Evolutionary conservation across 2,329 filamentous ascomycete genomes (phyloP), one percentile per base, ranked within the genome.

Genomic region (Pyrenophora seminiperda): DNA sequence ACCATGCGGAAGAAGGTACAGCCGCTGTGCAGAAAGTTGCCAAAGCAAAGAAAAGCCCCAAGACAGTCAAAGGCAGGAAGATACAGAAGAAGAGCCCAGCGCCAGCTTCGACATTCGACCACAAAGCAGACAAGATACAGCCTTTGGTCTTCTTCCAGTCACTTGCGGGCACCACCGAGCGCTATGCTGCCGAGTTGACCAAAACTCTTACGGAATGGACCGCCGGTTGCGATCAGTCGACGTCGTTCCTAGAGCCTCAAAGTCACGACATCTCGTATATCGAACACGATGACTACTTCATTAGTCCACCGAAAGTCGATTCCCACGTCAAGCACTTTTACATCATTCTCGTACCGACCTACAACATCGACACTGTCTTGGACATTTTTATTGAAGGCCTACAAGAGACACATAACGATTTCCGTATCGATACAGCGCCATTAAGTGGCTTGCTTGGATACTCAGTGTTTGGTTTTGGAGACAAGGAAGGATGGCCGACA

Each of bases 341-440:
- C 73, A 79, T 95, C 31, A 80, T 97, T 46, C 76, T 97, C 30
- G 74, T 97, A 3, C 94, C 93, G 0, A 92, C 89, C 56, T 97
- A 97, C 78, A 95, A 97, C 67, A 96, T 97, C 65, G 93, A 97
- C 66, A 93, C 90, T 6, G 89, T 95, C 59, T 84, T 96, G 60
- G 89, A 92, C 66, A 93, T 85, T 13, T 92, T 97, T 70, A 78
- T 97, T 18, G 86, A 90, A 57, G 91, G 96, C 70, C 77, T 99
- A 5, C 82, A 89, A 68, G 93, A 99, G 71, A 97, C 92, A 0
- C 93, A 97, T 69, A 86, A 97, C 75, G 94, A 99, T 73, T 97
- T 97, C 78, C 85, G 93, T 50, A 95, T 99, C 59, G 92, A 97
- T 64, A 96, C 91, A 0, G 87, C 89, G 0, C 88, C 94, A 0